Evolutionary conservation across 345 rosid species (phyloP).

Genomic region (Turritis glabra): DNA sequence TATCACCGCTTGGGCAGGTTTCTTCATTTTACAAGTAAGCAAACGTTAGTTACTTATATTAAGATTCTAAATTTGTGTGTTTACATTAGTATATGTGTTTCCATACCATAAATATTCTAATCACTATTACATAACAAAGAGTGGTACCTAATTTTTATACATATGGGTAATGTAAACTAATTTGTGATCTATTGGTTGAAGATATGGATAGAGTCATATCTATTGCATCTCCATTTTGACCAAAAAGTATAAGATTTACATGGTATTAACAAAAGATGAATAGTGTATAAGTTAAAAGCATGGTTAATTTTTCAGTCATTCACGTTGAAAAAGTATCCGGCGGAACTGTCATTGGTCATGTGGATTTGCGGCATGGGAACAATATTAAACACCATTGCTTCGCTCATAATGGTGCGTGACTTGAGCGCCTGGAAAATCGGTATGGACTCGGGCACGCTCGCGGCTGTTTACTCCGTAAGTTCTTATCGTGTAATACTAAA

Average conservation of each 20-base stretch:
- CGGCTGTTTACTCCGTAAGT: slow-evolving; percentile 77
- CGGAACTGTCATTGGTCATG: slow-evolving; percentile 78
- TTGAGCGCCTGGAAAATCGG: slow-evolving; percentile 72
- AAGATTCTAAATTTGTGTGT: background rate
- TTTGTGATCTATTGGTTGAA: no score
- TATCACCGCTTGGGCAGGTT: slow-evolving; percentile 69
- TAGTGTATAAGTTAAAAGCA: background rate
- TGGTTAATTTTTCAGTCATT: slow-evolving; percentile 50
- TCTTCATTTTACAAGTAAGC: slow-evolving; percentile 82
- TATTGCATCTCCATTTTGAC: no score
- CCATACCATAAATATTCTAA: background rate
- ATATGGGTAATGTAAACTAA: no score
- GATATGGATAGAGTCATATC: no score
- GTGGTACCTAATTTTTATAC: background rate
- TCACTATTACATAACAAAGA: background rate
- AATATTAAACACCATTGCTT: slow-evolving; percentile 54
- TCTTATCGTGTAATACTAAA: background rate
- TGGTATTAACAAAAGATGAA: background rate
- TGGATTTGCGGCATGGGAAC: slow-evolving; percentile 73
- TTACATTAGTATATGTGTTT: background rate
- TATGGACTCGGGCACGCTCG: slow-evolving; percentile 73
- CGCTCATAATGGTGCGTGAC: slow-evolving; percentile 71
- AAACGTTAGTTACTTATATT: background rate
- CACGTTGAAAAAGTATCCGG: slow-evolving; percentile 84
- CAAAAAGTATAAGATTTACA: background rate